These are phyloP conservation scores for Eucalyptus marginata DNA, from an alignment of 345 rosid species.

Conservation along the genomic window DNA sequence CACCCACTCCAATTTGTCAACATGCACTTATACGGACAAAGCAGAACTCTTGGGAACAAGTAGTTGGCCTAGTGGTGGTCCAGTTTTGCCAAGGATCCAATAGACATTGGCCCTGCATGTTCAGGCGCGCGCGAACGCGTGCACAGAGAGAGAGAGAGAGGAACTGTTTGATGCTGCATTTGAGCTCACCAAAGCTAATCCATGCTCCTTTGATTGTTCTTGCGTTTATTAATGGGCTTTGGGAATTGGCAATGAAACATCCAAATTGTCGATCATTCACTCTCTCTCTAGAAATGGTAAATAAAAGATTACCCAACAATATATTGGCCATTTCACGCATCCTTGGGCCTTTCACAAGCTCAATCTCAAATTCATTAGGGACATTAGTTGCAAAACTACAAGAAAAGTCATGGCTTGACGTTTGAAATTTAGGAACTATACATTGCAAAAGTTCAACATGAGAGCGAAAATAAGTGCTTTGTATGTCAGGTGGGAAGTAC, in stretches of 20 bases:
- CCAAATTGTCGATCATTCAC: not conserved
- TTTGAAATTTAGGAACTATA: not conserved
- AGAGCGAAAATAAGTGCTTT: not conserved
- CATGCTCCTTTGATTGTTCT: not conserved
- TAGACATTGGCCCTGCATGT: not conserved
- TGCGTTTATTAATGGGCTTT: not conserved
- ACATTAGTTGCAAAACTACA: not conserved
- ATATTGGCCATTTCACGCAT: not conserved
- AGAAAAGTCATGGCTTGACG: not conserved
- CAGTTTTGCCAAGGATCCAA: not conserved
- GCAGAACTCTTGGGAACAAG: not conserved
- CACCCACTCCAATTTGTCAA: not conserved
- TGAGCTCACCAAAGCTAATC: not conserved
- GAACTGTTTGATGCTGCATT: not conserved
- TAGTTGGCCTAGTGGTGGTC: not conserved
- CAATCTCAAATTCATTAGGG: not conserved
- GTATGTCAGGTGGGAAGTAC: not conserved
- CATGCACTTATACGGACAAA: not conserved
- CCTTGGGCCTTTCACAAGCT: not conserved
- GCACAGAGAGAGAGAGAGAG: not conserved
- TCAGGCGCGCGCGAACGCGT: rapidly evolving
- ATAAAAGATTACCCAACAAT: not conserved
- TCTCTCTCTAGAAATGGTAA: not conserved
- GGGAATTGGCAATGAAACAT: not conserved
- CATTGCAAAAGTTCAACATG: not conserved